These are phyloP conservation scores for Debaryomyces hansenii DNA, from an alignment of 805 yeast genomes.

Conservation along the genomic window DNA sequence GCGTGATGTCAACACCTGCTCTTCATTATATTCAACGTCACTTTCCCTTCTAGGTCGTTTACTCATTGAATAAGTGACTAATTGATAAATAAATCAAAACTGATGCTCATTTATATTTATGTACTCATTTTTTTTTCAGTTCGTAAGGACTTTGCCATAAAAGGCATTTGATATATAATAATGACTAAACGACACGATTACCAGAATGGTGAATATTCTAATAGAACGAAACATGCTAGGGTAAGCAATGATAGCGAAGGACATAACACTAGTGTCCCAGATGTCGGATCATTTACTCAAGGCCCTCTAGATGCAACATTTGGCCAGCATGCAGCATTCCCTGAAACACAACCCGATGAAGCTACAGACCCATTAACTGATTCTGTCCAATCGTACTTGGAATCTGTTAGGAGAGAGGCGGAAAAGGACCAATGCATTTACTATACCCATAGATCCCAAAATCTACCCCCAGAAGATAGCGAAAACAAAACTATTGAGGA, in stretches of 20 bases:
- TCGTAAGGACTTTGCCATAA: background rate
- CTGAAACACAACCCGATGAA: slow-evolving; percentile 10
- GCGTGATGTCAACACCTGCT: background rate
- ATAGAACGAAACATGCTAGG: background rate
- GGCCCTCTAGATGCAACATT: slow-evolving; percentile 26
- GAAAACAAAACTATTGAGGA: background rate
- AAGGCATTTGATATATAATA: background rate
- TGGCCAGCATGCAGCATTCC: slow-evolving; percentile 33
- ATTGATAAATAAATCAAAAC: background rate
- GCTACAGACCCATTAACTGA: background rate
- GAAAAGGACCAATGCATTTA: slow-evolving; percentile 18
- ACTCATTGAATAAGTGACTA: background rate
- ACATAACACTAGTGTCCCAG: background rate
- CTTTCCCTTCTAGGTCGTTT: slow-evolving; percentile 7
- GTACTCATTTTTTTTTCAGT: background rate
- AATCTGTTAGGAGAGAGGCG: slow-evolving; percentile 32
- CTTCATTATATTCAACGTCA: background rate
- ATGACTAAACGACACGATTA: background rate
- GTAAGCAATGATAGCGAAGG: background rate
- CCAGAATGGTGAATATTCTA: background rate
- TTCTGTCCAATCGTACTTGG: slow-evolving; percentile 24
- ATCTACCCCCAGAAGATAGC: background rate
- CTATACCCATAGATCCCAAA: slow-evolving; percentile 6
- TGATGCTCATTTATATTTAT: too few relatives aligned
- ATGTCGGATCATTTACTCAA: slow-evolving; percentile 6